These are phyloP conservation scores for Venturia carpophila DNA, from an alignment of 2,329 filamentous ascomycete genomes.

Conservation along the genomic window DNA sequence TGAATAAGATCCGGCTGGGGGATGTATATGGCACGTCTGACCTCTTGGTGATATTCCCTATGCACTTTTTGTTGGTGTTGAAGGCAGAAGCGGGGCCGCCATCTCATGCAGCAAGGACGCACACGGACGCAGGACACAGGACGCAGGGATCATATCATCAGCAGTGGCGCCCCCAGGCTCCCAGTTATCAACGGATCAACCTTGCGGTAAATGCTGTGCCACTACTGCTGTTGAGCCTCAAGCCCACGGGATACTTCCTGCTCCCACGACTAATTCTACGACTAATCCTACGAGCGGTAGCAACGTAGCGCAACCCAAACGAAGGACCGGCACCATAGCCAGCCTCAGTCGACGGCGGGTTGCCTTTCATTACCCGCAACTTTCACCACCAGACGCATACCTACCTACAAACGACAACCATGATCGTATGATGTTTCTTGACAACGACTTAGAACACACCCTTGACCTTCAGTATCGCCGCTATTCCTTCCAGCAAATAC, in stretches of 20 bases:
- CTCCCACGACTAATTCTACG: no score
- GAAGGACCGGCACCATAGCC: background rate
- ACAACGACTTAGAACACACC: background rate
- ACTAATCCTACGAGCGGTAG: background rate
- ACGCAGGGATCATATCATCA: background rate
- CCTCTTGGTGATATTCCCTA: background rate
- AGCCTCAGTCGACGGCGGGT: background rate
- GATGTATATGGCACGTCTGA: background rate
- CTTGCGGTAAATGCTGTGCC: background rate
- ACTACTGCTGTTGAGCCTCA: background rate
- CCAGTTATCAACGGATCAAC: background rate
- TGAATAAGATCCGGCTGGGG: background rate
- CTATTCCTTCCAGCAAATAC: background rate
- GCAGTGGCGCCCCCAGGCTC: no score
- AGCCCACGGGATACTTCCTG: background rate
- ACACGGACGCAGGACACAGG: background rate
- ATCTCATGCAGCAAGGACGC: no score
- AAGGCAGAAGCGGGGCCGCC: background rate
- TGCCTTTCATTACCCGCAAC: background rate
- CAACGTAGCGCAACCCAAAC: background rate
- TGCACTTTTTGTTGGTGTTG: background rate
- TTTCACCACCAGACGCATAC: background rate
- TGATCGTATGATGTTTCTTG: background rate
- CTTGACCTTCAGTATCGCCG: background rate
- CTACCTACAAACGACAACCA: background rate